Evolutionary conservation across 2,329 filamentous ascomycete genomes (phyloP).

Genomic region (Fusarium sp.): DNA sequence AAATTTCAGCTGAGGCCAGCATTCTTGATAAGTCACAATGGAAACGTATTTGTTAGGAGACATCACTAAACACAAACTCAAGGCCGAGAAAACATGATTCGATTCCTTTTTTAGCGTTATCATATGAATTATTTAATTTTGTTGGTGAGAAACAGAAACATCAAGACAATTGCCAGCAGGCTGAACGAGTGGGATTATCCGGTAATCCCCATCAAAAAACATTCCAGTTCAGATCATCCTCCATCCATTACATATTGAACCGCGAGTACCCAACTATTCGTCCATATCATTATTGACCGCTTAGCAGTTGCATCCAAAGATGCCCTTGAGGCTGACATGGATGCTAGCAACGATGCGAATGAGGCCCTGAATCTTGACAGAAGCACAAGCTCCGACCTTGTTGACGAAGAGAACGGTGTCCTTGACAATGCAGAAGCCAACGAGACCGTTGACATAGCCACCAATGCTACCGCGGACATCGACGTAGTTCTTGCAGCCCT

Average conservation of each 20-base stretch:
- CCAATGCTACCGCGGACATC: conserved; percentile 50
- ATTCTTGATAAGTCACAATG: neutral
- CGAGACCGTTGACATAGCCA: conserved; percentile 47
- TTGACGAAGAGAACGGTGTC: conserved; percentile 48
- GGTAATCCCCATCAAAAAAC: conserved; percentile 20
- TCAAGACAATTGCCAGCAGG: conserved; percentile 3
- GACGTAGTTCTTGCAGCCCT: conserved; percentile 56
- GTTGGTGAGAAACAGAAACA: conserved; percentile 9
- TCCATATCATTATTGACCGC: neutral
- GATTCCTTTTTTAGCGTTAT: neutral
- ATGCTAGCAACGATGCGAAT: conserved; percentile 52
- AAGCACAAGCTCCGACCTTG: conserved; percentile 44
- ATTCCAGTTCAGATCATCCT: conserved; percentile 15
- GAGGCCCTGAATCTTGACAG: conserved; percentile 47
- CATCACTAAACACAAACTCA: neutral
- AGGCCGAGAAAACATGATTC: neutral
- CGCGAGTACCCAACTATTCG: neutral
- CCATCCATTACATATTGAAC: conserved; percentile 23
- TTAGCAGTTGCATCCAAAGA: conserved; percentile 54
- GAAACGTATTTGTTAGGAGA: neutral
- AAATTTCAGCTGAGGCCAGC: neutral
- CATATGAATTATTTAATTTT: conserved; percentile 22
- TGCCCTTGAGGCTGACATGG: conserved; percentile 46
- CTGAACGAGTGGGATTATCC: conserved; percentile 20
- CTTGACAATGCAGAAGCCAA: conserved; percentile 51